These are phyloP conservation scores for Lotus japonicus DNA, from an alignment of 306 rosid species.

Conservation along the genomic window DNA sequence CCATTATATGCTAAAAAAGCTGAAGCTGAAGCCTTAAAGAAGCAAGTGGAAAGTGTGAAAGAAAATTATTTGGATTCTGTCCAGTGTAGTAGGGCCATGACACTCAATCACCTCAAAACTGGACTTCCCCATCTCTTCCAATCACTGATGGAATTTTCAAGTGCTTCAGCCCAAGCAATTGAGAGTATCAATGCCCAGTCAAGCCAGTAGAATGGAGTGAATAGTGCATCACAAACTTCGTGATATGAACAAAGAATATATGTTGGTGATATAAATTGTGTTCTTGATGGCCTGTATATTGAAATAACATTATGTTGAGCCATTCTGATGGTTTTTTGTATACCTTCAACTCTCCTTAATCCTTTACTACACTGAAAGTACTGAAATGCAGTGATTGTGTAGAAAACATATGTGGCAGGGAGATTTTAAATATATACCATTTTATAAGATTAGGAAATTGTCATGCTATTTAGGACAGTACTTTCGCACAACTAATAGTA, in stretches of 20 bases:
- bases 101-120: constrained; percentile 48
- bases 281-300: background rate
- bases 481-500: too few species aligned
- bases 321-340: constrained; percentile 1
- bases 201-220: constrained; percentile 34
- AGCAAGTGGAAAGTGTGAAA: constrained; percentile 52
- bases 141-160: constrained; percentile 50
- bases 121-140: constrained; percentile 67
- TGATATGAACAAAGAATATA: constrained; percentile 10
- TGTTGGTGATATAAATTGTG: constrained; percentile 5
- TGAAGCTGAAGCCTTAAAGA: constrained; percentile 57
- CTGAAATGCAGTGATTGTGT: background rate
- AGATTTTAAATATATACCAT: background rate
- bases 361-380: background rate
- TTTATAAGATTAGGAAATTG: background rate
- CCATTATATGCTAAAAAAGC: constrained; percentile 51
- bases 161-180: constrained; percentile 48
- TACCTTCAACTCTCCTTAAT: background rate
- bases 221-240: constrained; percentile 9
- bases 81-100: constrained; percentile 43
- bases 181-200: constrained; percentile 34
- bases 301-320: constrained; percentile 8
- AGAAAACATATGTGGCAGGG: background rate
- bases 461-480: too few species aligned
- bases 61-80: constrained; percentile 44